Conservation (phyloP, 129 eudicot genomes). For the Ambrosia artemisiifolia region DNA sequence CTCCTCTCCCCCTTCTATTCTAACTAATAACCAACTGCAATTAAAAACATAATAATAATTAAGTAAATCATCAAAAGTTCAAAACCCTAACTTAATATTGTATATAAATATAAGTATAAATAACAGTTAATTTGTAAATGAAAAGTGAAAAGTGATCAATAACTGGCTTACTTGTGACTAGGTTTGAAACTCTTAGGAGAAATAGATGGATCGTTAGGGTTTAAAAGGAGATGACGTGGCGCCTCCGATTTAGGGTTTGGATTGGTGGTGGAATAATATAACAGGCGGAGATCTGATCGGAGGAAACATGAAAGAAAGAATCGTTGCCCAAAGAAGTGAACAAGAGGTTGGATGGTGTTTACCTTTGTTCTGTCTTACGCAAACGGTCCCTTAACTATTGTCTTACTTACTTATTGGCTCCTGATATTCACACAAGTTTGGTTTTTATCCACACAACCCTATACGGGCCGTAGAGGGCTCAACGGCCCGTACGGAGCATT, state of each 20-base stretch:
- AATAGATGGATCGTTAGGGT: conserved; percentile 27
- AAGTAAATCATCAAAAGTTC: neutral
- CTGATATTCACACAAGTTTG: no score
- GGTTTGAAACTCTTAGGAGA: conserved; percentile 22
- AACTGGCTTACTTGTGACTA: conserved; percentile 22
- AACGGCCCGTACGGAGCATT: no score
- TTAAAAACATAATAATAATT: neutral
- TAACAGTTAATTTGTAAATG: no score
- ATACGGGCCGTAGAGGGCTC: no score
- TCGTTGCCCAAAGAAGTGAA: neutral
- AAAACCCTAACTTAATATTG: neutral
- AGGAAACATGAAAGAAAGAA: conserved; percentile 26
- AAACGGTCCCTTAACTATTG: conserved; percentile 17
- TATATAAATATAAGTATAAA: no score
- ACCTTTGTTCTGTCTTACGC: neutral
- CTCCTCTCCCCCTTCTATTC: conserved; percentile 9
- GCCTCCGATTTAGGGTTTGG: conserved; percentile 18
- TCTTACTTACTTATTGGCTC: neutral
- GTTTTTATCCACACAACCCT: no score
- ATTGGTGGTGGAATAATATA: neutral
- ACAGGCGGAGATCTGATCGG: conserved; percentile 37
- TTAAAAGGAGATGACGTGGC: conserved; percentile 3
- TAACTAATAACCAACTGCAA: conserved; percentile 8
- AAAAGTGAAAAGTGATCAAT: neutral
- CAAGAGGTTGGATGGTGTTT: conserved; percentile 13